Evolutionary conservation across 2,329 filamentous ascomycete species (phyloP), one percentile per base, ranked within the genome.

Genomic region (Verticillium albo-atrum): DNA sequence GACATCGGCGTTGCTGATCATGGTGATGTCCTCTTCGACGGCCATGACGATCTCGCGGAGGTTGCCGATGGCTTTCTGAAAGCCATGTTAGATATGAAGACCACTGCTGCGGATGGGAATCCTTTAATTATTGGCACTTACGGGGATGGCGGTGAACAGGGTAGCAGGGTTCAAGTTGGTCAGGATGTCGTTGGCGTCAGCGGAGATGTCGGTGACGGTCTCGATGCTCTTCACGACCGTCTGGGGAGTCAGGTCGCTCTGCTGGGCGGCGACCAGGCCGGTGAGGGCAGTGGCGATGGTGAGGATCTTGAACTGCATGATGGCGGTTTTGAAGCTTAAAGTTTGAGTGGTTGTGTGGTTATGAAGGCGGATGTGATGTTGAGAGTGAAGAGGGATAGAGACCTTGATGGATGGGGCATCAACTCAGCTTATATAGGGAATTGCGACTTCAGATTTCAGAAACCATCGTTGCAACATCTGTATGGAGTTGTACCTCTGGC

Each of bases 31-130:
- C 17, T 34, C 32, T 17, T n/a, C 27, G 4, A 55, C 58, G 4
- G 55, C 57, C 28, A 6, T 53, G 30, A 58, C 35, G 34, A 62
- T 62, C 20, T 58, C 34, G 28, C 56, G 55, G 35, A 62, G 27
- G 37, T 50, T 37, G 15, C 9, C 32, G 53, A 62, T 37, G 20
- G 57, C 34, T 27, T 27, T 25, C 53, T 54, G 52, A 2, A 7
- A 4, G n/a, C 15, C 3, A n/a, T 2, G 28, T 54, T 23, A 50
- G 42, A 50, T 1, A 23, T 10, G n/a, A n/a, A 25, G 2, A 0
- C 12, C 17, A 1, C 10, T 0, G 3, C 1, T 12, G 20, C 1
- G 42, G 1, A 20, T 4, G 6, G 20, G 14, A 1, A 20, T n/a
- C n/a, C n/a, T n/a, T n/a, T n/a, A n/a, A n/a, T 50, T 0, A 14